Percentiles rank a stretch among this genome's conserved stretches.
phyloP scores from a whole-genome alignment of 352 stramenopile species.

The Lagenidium giganteum region DNA sequence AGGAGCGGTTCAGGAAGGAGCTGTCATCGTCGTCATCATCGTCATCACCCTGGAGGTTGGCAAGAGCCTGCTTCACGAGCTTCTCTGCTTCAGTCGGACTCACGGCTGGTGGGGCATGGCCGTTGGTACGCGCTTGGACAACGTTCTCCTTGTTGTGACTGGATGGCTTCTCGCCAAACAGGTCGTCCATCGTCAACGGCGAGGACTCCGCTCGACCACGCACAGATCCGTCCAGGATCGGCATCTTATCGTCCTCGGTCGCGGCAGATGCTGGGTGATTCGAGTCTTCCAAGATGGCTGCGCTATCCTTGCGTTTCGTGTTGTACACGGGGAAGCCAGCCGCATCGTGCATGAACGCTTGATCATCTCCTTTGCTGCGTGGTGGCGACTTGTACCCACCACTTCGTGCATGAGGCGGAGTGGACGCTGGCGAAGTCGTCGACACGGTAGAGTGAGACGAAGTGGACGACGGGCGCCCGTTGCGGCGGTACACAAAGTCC shows the following conservation, averaged over 20 bases:
- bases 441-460: neutral
- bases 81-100: conserved; percentile 7
- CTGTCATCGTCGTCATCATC: conserved; percentile 16
- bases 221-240: conserved; percentile 5
- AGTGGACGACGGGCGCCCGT: neutral
- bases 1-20: conserved; percentile 12
- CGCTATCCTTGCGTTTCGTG: too few species aligned
- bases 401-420: neutral
- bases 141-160: conserved; percentile 15
- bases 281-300: neutral
- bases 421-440: neutral
- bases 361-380: too few species aligned
- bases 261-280: conserved; percentile 9
- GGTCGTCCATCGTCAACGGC: conserved; percentile 18
- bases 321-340: too few species aligned
- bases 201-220: conserved; percentile 12
- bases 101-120: too few species aligned
- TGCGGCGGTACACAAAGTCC: conserved; percentile 12
- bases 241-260: conserved; percentile 13
- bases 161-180: conserved; percentile 5
- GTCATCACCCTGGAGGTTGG: conserved; percentile 4
- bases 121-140: too few species aligned
- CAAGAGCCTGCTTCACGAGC: conserved; percentile 7
- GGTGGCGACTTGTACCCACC: too few species aligned
- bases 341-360: too few species aligned